Evolutionary conservation across 495 filamentous ascomycete species (phyloP).

Genomic region (Trichoderma virens): DNA sequence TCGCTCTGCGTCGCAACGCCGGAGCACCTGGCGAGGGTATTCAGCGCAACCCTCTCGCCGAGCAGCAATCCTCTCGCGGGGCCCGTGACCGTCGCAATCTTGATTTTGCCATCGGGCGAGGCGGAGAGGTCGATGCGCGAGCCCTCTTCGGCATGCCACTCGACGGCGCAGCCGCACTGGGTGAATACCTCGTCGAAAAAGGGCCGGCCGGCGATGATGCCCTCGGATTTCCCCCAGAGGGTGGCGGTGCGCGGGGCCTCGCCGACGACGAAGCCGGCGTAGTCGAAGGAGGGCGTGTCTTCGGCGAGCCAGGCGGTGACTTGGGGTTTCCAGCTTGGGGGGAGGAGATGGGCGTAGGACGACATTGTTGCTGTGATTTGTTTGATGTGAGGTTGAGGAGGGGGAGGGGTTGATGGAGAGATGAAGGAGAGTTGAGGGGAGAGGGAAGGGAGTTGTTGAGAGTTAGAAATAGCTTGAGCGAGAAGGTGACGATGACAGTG

Average conservation of each 20-base stretch:
- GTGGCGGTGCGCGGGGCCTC: slow-evolving; percentile 68
- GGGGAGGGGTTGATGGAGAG: not conserved
- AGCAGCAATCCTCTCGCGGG: slow-evolving; percentile 81
- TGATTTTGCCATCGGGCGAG: slow-evolving; percentile 39
- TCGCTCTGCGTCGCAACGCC: slow-evolving; percentile 74
- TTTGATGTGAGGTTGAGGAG: not conserved
- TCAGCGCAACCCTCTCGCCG: slow-evolving; percentile 87
- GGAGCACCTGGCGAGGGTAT: slow-evolving; percentile 84
- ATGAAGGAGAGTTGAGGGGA: not conserved
- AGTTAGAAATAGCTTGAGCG: not conserved
- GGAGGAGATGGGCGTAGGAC: slow-evolving; percentile 67
- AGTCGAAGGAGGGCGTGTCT: slow-evolving; percentile 93
- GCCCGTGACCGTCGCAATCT: slow-evolving; percentile 76
- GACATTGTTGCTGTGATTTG: not conserved
- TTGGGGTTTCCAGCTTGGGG: slow-evolving; percentile 70
- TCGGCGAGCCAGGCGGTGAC: slow-evolving; percentile 85
- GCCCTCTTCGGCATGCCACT: slow-evolving; percentile 83
- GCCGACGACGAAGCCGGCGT: slow-evolving; percentile 94
- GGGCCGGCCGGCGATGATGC: slow-evolving; percentile 83
- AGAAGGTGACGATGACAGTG: not conserved
- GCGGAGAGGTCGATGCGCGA: slow-evolving; percentile 39
- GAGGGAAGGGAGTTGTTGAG: not conserved
- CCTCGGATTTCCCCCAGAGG: slow-evolving; percentile 79
- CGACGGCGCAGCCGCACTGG: slow-evolving; percentile 80
- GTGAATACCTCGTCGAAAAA: slow-evolving; percentile 93